phyloP scores from a whole-genome alignment of 2,329 filamentous ascomycete species.

The Colletotrichum sojae region DNA sequence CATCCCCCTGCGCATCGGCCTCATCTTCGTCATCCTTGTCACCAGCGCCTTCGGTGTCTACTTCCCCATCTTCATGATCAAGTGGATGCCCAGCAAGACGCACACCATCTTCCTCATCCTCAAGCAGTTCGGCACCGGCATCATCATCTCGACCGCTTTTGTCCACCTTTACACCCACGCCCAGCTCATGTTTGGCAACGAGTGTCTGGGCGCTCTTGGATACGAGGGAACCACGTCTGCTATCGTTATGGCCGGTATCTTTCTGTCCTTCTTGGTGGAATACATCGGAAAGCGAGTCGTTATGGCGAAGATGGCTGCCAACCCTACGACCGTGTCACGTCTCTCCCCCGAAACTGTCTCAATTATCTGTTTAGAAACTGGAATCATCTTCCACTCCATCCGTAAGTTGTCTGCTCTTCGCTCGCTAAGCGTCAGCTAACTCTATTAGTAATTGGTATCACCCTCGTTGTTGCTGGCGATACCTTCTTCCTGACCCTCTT shows the following conservation, averaged over 20 bases:
- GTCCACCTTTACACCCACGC: slow-evolving; percentile 82
- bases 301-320: slow-evolving; percentile 46
- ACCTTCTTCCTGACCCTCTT: slow-evolving; percentile 71
- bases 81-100: slow-evolving; percentile 66
- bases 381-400: slow-evolving; percentile 82
- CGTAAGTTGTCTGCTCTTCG: no score
- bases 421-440: no score
- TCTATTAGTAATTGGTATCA: slow-evolving; percentile 77
- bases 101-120: slow-evolving; percentile 71
- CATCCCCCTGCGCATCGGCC: slow-evolving; percentile 76
- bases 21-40: slow-evolving; percentile 79
- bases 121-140: slow-evolving; percentile 82
- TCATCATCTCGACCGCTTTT: slow-evolving; percentile 80
- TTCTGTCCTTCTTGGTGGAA: slow-evolving; percentile 80
- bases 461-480: slow-evolving; percentile 72
- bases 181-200: slow-evolving; percentile 78
- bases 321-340: slow-evolving; percentile 43
- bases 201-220: slow-evolving; percentile 74
- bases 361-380: slow-evolving; percentile 79
- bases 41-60: slow-evolving; percentile 72
- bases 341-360: slow-evolving; percentile 66
- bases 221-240: slow-evolving; percentile 80
- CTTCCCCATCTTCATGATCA: slow-evolving; percentile 73
- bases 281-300: slow-evolving; percentile 75
- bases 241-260: slow-evolving; percentile 81